Evolutionary conservation across 148 eudicot species (phyloP).

Genomic region (Oxyria digyna): DNA sequence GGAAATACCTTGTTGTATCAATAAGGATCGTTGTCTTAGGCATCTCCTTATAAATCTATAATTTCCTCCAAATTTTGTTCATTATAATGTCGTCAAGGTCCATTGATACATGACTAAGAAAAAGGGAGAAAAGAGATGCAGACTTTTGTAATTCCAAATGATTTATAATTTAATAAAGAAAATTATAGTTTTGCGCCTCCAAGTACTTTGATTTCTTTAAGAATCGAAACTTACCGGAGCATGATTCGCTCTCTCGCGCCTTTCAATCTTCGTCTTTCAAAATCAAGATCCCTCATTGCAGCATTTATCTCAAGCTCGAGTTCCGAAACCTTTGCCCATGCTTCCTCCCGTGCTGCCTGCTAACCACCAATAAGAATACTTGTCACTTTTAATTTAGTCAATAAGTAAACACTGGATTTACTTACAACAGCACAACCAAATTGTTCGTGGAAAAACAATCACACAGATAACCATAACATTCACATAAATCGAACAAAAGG

Average conservation of each 20-base stretch:
- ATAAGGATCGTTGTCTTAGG: background rate
- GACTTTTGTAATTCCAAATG: background rate
- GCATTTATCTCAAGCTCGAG: slow-evolving; percentile 89
- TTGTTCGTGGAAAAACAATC: background rate
- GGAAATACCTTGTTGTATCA: background rate
- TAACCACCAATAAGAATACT: slow-evolving; percentile 24
- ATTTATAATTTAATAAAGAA: background rate
- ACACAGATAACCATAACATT: background rate
- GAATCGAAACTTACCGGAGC: slow-evolving; percentile 51
- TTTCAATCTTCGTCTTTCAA: slow-evolving; percentile 68
- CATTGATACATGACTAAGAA: background rate
- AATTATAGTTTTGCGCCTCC: background rate
- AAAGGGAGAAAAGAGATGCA: background rate
- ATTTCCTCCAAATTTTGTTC: background rate
- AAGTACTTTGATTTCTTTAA: too few relatives aligned
- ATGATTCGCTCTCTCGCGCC: slow-evolving; percentile 89
- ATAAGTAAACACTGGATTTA: background rate
- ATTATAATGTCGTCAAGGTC: background rate
- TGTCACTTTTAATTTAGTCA: slow-evolving; percentile 20
- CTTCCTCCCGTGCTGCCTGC: slow-evolving; percentile 99
- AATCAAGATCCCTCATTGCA: slow-evolving; percentile 90
- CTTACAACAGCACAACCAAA: background rate
- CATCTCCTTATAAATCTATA: background rate
- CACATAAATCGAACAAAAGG: background rate
- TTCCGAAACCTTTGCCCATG: slow-evolving; percentile 93